Evolutionary conservation across 2,329 filamentous ascomycete species (phyloP).

Genomic region (Diaporthe ampelina): DNA sequence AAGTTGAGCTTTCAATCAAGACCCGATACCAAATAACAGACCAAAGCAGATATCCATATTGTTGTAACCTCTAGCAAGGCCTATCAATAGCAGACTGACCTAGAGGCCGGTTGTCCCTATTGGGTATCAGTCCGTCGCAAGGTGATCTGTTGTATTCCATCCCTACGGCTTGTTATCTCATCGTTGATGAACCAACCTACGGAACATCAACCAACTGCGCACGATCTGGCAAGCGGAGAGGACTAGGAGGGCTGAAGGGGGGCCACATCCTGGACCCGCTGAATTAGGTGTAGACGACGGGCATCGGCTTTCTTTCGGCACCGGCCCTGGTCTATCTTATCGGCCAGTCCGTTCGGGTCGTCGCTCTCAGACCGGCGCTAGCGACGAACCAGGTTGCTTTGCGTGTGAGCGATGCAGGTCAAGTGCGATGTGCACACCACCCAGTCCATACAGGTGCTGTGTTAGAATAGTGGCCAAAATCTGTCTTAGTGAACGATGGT

Average conservation of each 20-base stretch:
- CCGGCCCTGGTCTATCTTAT: slow-evolving; percentile 31
- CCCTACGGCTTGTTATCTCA: no score
- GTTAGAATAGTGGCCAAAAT: no score
- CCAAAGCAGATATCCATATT: background rate
- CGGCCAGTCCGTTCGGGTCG: slow-evolving; percentile 9
- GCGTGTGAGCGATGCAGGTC: background rate
- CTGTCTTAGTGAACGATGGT: background rate
- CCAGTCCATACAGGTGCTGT: no score
- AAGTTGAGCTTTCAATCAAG: background rate
- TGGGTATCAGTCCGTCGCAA: no score
- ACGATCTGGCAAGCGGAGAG: no score
- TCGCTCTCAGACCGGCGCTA: slow-evolving; percentile 19
- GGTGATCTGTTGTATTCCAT: background rate
- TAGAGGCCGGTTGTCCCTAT: background rate
- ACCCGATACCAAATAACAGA: background rate
- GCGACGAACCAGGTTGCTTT: background rate
- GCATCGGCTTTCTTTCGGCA: slow-evolving; percentile 21
- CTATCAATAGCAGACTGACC: background rate
- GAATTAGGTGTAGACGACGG: background rate
- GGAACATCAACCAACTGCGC: no score
- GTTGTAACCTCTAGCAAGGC: background rate
- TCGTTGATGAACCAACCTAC: no score
- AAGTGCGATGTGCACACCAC: background rate
- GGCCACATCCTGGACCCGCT: background rate
- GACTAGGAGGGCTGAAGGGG: background rate